A percentile compares a stretch with the other conserved stretches of the same genome.
phyloP scores from a whole-genome alignment of 176 grass and related monocot species.

The Carex pumila region DNA sequence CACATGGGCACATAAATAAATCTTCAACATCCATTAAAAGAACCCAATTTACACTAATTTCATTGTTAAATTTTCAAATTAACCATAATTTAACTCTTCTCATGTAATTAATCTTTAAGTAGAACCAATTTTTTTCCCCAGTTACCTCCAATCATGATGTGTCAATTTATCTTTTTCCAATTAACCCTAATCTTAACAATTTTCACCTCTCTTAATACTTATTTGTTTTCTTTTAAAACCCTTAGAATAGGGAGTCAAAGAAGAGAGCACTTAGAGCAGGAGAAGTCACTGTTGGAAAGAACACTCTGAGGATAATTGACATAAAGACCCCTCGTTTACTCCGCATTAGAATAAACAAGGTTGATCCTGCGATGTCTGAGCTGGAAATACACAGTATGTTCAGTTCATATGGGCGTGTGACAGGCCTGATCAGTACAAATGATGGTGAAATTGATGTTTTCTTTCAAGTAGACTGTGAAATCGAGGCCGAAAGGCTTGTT shows the following conservation, averaged over 20 bases:
- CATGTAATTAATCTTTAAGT: neutral
- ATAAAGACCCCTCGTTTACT: neutral
- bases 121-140: neutral
- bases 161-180: neutral
- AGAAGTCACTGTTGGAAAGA: neutral
- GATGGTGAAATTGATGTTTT: constrained; percentile 14
- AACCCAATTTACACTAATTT: no score
- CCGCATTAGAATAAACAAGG: constrained; percentile 1
- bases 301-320: neutral
- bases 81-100: neutral
- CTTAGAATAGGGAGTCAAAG: constrained; percentile 9
- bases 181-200: neutral
- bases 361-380: neutral
- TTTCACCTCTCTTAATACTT: neutral
- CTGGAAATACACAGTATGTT: neutral
- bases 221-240: neutral
- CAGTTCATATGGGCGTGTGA: neutral
- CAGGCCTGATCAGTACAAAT: neutral
- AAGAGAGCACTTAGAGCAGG: neutral
- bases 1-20: neutral
- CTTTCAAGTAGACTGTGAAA: neutral
- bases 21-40: neutral
- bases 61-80: neutral
- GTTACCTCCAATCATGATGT: neutral
- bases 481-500: constrained; percentile 4